Evolutionary conservation across 1,284 basidiomycete species (phyloP).

Genomic region (Farysia itapuensis): DNA sequence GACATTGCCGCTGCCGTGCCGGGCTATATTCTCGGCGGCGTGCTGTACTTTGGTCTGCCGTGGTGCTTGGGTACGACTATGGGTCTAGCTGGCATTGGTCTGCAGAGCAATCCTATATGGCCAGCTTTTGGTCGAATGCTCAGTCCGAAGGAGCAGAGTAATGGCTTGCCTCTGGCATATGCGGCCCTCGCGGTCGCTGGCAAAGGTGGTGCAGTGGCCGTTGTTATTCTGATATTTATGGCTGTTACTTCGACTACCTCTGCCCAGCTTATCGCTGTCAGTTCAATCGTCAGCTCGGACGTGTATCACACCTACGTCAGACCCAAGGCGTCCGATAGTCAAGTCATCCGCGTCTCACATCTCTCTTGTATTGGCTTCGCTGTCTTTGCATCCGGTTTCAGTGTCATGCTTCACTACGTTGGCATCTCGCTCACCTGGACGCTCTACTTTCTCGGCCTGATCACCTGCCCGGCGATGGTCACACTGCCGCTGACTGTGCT

Average conservation of each 20-base stretch:
- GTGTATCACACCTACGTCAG: constrained; percentile 50
- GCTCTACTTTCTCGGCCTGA: constrained; percentile 48
- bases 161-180: constrained; percentile 46
- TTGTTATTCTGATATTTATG: constrained; percentile 52
- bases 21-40: constrained; percentile 49
- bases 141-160: constrained; percentile 23
- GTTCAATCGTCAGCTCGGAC: constrained; percentile 43
- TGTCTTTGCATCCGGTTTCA: constrained; percentile 39
- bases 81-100: constrained; percentile 38
- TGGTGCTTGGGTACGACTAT: constrained; percentile 48
- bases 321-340: constrained; percentile 26
- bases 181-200: constrained; percentile 41
- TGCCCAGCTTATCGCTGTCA: constrained; percentile 51
- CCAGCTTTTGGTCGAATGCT: constrained; percentile 40
- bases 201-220: constrained; percentile 49
- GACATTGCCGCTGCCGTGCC: constrained; percentile 46
- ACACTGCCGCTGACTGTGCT: constrained; percentile 47
- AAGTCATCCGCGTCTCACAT: constrained; percentile 40
- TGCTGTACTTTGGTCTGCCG: constrained; percentile 55
- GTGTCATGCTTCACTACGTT: constrained; percentile 38
- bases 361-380: constrained; percentile 44
- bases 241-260: constrained; percentile 46
- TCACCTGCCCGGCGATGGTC: constrained; percentile 53
- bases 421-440: constrained; percentile 51
- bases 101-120: constrained; percentile 44